phyloP scores from a whole-genome alignment of 2,329 filamentous ascomycete species.

The Claviceps spartinae region DNA sequence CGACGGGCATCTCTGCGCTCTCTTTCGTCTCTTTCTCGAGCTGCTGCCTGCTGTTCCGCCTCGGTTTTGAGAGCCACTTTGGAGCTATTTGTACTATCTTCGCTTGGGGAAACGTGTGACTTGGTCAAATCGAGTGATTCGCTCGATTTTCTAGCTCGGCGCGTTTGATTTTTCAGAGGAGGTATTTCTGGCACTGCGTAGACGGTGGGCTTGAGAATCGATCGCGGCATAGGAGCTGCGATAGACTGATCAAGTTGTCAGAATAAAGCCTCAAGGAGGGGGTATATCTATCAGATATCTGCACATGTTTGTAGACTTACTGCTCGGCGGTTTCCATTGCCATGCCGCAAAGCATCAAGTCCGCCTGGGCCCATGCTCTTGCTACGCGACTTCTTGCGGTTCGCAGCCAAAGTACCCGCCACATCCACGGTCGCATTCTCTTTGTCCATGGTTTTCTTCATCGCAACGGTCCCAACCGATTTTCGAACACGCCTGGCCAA shows the following conservation, averaged over 20 bases:
- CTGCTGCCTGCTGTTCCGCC: constrained; percentile 56
- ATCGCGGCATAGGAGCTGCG: constrained; percentile 42
- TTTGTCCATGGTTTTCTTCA: constrained; percentile 47
- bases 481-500: constrained; percentile 49
- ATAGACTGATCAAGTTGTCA: constrained; percentile 32
- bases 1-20: constrained; percentile 76
- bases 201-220: constrained; percentile 72
- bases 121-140: constrained; percentile 5
- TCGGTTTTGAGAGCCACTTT: constrained; percentile 55
- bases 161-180: constrained; percentile 35
- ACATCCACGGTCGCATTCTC: constrained; percentile 66
- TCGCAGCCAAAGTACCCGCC: constrained; percentile 36
- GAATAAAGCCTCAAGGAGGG: background rate
- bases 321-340: constrained; percentile 64
- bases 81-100: constrained; percentile 24
- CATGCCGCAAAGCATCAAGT: constrained; percentile 65
- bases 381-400: constrained; percentile 64
- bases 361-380: constrained; percentile 94
- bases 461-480: constrained; percentile 50
- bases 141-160: background rate
- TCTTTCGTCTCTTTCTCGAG: constrained; percentile 54
- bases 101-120: constrained; percentile 8
- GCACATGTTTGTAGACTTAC: constrained; percentile 31
- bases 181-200: constrained; percentile 54
- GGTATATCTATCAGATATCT: background rate